Evolutionary conservation across 257 asterid species (phyloP), one percentile per base, ranked within the genome.

Genomic region (Solanum chmielewskii): DNA sequence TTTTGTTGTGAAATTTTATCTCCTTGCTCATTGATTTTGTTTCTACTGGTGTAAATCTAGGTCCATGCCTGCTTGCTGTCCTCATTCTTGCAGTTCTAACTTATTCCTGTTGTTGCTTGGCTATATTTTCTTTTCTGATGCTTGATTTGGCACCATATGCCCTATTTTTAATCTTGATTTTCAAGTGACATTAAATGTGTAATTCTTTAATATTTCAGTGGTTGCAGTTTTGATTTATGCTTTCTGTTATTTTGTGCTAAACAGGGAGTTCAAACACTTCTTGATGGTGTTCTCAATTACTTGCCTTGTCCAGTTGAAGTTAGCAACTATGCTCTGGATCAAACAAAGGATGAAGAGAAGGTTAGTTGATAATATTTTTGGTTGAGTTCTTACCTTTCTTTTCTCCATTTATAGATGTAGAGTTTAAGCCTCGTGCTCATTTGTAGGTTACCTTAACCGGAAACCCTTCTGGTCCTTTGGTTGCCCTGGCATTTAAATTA

Each of bases 251-350:
- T 74, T 86, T 70, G 88, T 91, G 91, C 64, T 68, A 86, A 88
- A 64, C 92, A 97, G 99, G 99, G 99, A 23, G 95, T 97, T 86
- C 99, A 96, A 89, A 94, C 98, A 81, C 96, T 97, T 91, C 98
- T 97, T 73, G 99, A 97, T 90, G 99, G 99, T 31, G 99, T 97
- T 52, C 93, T 97, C 88, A 93, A 91, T 92, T 97, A 94, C 92
- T 92, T 97, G 91, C 99, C 99, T 75, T 93, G 94, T 89, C 99
- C 99, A 23, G 87, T 89, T 83, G 99, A 97, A 95, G 99, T 96
- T 89, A 88, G 75, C 88, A 97, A 93, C 90, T 87, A 89, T 88
- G 99, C 99, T 88, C 98, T 97, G 86, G 99, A 97, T 92, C 99
- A 97, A 84, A 90, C 94, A 77, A 97, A 97, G 91, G 87, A 91